phyloP scores from a whole-genome alignment of 2,329 filamentous ascomycete genomes.

The Xylariaceae sp. region DNA sequence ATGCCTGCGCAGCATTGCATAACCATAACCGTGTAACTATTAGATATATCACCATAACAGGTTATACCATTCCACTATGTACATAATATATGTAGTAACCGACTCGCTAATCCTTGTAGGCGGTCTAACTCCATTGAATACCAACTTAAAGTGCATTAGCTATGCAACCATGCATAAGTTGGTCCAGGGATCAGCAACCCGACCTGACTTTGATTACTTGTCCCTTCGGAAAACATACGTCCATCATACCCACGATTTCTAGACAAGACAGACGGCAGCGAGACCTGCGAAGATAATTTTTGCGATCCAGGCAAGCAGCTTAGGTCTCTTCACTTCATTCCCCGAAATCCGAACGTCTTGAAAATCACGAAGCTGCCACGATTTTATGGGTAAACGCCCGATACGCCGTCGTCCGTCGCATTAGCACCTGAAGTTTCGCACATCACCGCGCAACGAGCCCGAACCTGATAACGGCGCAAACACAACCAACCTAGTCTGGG shows the following conservation, averaged over 20 bases:
- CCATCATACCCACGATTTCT: not conserved
- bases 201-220: slow-evolving; percentile 10
- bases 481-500: slow-evolving; percentile 4
- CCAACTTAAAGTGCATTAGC: too few relatives aligned
- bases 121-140: too few relatives aligned
- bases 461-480: slow-evolving; percentile 8
- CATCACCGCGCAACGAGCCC: not conserved
- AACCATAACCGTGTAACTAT: too few relatives aligned
- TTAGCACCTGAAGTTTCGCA: not conserved
- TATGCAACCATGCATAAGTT: not conserved
- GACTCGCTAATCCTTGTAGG: too few relatives aligned
- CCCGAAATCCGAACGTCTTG: not conserved
- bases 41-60: too few relatives aligned
- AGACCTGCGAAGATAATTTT: not conserved
- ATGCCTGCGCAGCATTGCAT: too few relatives aligned
- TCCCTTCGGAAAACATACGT: slow-evolving; percentile 10
- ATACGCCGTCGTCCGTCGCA: not conserved
- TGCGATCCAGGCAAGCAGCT: not conserved
- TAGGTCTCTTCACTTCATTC: not conserved
- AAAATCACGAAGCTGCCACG: not conserved
- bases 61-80: too few relatives aligned
- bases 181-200: not conserved
- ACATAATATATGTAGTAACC: too few relatives aligned
- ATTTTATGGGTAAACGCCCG: not conserved
- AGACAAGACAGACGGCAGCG: not conserved